Conservation (phyloP, 2,329 filamentous ascomycete genomes). For the Pochonia chlamydosporia region DNA sequence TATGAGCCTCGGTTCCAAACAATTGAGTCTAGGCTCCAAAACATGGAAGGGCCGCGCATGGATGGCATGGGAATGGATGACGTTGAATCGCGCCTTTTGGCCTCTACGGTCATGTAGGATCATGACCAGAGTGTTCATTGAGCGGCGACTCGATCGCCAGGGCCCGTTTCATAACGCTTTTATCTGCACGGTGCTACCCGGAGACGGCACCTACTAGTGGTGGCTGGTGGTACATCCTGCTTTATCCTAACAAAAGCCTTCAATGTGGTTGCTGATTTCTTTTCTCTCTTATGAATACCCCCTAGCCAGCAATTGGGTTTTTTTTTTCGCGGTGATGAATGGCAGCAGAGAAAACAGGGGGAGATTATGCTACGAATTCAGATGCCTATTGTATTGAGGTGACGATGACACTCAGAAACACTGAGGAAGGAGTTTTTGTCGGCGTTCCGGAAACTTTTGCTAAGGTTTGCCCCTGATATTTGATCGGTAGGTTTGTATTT, state of each 20-base stretch:
- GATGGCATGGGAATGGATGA: constrained; percentile 39
- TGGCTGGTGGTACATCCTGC: not conserved
- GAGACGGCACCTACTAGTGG: not conserved
- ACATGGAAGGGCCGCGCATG: constrained; percentile 36
- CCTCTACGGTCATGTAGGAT: constrained; percentile 37
- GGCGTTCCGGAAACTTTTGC: constrained; percentile 5
- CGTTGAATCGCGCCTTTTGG: constrained; percentile 37
- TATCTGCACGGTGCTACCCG: not conserved
- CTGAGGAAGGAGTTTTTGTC: constrained; percentile 1
- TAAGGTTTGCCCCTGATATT: not conserved
- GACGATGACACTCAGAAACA: constrained; percentile 1
- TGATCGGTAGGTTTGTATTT: not conserved
- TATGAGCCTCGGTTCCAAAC: constrained; percentile 41
- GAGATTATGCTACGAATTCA: not conserved
- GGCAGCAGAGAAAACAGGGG: not conserved
- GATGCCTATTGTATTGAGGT: not conserved
- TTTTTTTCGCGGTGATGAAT: not conserved
- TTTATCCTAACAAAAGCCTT: not conserved
- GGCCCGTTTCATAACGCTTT: not conserved
- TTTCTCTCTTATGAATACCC: not conserved
- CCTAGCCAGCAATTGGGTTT: not conserved
- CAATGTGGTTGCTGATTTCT: not conserved
- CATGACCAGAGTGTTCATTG: constrained; percentile 3
- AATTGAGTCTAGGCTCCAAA: constrained; percentile 35
- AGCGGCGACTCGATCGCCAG: not conserved